Base-by-base conservation (phyloP, 2,329 filamentous ascomycete genomes). In the Ceratocystiopsis brevicomis region DNA sequence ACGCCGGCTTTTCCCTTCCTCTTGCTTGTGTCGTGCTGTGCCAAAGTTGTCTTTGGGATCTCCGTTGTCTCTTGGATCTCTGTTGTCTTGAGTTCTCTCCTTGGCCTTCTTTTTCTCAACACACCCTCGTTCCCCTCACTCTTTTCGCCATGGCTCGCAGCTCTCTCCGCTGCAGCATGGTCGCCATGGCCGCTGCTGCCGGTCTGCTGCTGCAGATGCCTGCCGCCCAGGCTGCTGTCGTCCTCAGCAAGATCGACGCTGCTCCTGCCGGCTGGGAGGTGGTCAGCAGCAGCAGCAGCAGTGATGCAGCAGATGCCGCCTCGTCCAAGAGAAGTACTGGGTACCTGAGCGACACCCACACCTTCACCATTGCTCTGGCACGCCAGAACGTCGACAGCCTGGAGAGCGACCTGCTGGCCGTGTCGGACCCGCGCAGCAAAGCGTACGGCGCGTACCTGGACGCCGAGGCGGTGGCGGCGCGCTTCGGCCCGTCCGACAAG, bases 371-470 rank as follows among this genome's bases (percentile, higher is more conserved):
- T 30, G 51, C 49, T 4, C 50, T 57, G 37, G 43, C 49, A 13
- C 46, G 53, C 44, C 51, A 53, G 38, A 55, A 55, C 48, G 42
- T 53, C 1, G 47, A 49, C 34, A 44, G 51, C 12, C 68, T 81
- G 44, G 74, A 80, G 54, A 64, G 73, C 51, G 65, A 59, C 11
- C 64, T 78, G 17, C 63, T 76, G 47, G 67, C 74, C 34, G 63
- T 81, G 30, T 77, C 77, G 1, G 73, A 70, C 1, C 77, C 77
- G 1, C 63, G 62, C 34, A 64, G 74, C 49, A 56, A 63, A 2
- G 60, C 58, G 16, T 81, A 81, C 56, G 76, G 77, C 33, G 60
- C 67, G 49, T 71, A 78, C 51, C 57, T 80, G 56, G 73, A 67
- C 45, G 66, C 67, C 15, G 66, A 74, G 35, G 67, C 76, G 49